Evolutionary conservation across 306 rosid genomes (phyloP), one percentile per base, ranked within the genome.

Genomic region (Prunus salicina): DNA sequence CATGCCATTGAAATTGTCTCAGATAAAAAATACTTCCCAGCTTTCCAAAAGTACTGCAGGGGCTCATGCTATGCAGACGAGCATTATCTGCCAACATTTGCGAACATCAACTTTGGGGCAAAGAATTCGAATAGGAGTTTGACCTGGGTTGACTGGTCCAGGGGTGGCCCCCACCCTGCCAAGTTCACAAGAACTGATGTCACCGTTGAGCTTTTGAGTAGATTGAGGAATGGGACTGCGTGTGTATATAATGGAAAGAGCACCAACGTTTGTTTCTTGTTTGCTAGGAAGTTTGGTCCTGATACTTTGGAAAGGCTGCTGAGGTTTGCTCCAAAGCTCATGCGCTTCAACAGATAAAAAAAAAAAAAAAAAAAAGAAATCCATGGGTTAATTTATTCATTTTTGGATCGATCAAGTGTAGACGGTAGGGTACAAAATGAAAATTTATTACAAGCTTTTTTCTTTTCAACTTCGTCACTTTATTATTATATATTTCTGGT

Each of bases 131-230:
- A 94, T 47, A 84, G 91, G 78, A 87, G 87, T 57, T 77, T 94
- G 89, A 91, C 96, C 46, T 91, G 93, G 91, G 92, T 84, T n/a
- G 93, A 93, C 57, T 93, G 96, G 93, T 88, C 97, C 27, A 86
- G 45, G 80, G 85, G 91, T 14, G 96, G 97, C 15, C 84, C 90
- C 19, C 98, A 94, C 74, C 98, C 98, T 1, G 81, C 84, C 3
- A 75, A 69, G 64, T 89, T 86, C 70, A 47, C 62, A n/a, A 82
- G 87, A 55, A 52, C 81, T 0, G 91, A 86, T 11, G 92, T 89
- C 1, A 91, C 88, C 6, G 69, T 67, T 2, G 84, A 86, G 77
- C 69, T 86, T 19, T 73, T 93, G 85, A 57, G 79, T 82, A 68
- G 78, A 1, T 15, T 93, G 83, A 89, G 98, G 80, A 69, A 64